Evolutionary conservation across 495 filamentous ascomycete species (phyloP), one percentile per base, ranked within the genome.

Genomic region (Cryomyces antarcticus): DNA sequence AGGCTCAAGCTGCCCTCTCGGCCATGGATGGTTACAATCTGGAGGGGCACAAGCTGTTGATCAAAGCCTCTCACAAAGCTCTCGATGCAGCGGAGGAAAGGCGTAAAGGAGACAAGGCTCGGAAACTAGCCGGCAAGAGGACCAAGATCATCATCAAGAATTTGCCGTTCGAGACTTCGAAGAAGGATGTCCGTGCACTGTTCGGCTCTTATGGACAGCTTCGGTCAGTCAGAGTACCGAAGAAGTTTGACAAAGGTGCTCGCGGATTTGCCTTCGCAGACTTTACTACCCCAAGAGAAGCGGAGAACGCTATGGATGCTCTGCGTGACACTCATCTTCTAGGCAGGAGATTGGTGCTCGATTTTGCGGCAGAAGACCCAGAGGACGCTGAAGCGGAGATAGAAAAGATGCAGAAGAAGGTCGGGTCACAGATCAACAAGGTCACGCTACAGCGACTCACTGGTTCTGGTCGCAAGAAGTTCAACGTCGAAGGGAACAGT

Each of bases 131-230:
- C 4, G 71, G 69, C 27, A 72, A 73, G 51, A 69, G 73, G 41
- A 94, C 86, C 30, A 95, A 96, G 67, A 77, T 99, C 52, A 80
- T 96, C 59, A 82, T 97, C 67, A 96, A 96, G 68, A 99, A 99
- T 65, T 62, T 99, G 55, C 89, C 89, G 6, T 99, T 99, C 65
- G 82, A 96, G 62, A 78, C 80, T 7, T 80, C 74, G 36, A 94
- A 93, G 68, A 86, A 89, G 56, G 92, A 99, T 51, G 66, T 99
- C 30, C 72, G 80, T 35, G 66, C 76, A 11, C 67, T 99, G 7
- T 83, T 99, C 57, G 75, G 80, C 38, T 68, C 80, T 12, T 99
- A 94, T 57, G 89, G 92, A 13, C 80, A 92, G 52, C 71, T 99
- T 42, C 80, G 86, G 37, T 84, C 86, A 39, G 80, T 96, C 30